These are phyloP conservation scores for Oenanthe javanica DNA, from an alignment of 140 eudicot species.

Conservation along the genomic window DNA sequence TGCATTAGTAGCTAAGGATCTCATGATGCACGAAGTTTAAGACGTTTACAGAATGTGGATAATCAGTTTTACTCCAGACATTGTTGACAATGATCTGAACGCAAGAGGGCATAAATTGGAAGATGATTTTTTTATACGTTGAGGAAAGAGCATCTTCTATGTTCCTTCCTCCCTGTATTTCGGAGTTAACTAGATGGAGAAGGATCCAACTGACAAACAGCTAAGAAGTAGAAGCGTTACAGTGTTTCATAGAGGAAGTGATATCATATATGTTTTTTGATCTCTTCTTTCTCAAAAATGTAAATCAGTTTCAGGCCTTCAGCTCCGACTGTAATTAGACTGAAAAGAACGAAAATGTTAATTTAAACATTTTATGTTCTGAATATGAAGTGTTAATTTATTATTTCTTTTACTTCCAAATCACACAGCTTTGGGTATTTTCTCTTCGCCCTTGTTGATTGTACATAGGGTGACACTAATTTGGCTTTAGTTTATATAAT, in stretches of 20 bases:
- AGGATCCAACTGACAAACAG: conserved; percentile 34
- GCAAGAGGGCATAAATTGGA: neutral
- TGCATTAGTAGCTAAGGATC: conserved; percentile 72
- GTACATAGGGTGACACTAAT: no score
- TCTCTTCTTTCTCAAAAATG: conserved; percentile 23
- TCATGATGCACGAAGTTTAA: conserved; percentile 75
- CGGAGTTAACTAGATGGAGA: conserved; percentile 21
- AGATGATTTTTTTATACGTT: neutral
- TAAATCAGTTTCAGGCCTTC: conserved; percentile 48
- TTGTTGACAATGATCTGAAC: neutral
- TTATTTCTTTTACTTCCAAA: neutral
- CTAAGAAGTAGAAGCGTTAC: conserved; percentile 29
- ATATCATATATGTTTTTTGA: neutral
- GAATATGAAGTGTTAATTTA: neutral
- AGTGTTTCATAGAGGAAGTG: conserved; percentile 21
- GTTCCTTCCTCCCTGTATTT: neutral
- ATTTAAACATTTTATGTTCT: conserved; percentile 31
- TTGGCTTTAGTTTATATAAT: neutral
- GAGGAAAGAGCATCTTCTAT: neutral
- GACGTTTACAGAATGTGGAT: neutral
- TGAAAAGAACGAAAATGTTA: neutral
- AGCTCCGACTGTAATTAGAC: conserved; percentile 13
- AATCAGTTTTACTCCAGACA: conserved; percentile 13
- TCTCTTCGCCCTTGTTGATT: neutral
- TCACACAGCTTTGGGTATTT: neutral